These are phyloP conservation scores for Erysimum pusillum DNA, from an alignment of 441 rosid species.

Conservation along the genomic window DNA sequence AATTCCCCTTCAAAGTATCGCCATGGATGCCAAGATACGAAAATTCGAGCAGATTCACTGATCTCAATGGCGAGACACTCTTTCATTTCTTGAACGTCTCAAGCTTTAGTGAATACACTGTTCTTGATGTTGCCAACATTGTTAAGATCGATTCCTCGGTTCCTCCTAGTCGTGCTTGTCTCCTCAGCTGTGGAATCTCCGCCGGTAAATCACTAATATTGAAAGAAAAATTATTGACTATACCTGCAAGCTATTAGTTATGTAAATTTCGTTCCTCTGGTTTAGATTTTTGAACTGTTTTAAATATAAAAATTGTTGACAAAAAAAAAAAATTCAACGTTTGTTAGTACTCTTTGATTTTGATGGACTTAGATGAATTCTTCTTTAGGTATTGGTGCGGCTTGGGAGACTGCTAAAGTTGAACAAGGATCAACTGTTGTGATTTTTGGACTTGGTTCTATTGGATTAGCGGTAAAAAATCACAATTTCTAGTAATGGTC, in stretches of 20 bases:
- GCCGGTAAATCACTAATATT: conserved; percentile 59
- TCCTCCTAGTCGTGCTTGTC: conserved; percentile 82
- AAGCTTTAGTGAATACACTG: conserved; percentile 83
- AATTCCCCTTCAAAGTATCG: conserved; percentile 65
- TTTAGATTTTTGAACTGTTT: too few relatives aligned
- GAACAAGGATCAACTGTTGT: conserved; percentile 87
- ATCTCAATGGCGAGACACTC: conserved; percentile 67
- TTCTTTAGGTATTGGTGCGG: conserved; percentile 77
- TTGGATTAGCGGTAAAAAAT: conserved; percentile 82
- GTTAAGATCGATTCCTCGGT: conserved; percentile 69
- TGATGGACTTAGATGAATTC: neutral
- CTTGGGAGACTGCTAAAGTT: conserved; percentile 84
- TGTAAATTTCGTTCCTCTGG: too few relatives aligned
- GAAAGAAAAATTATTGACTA: neutral
- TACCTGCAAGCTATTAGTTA: too few relatives aligned
- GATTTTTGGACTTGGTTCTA: conserved; percentile 85
- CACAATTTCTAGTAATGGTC: neutral
- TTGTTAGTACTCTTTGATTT: neutral
- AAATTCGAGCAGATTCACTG: conserved; percentile 74
- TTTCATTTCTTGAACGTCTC: conserved; percentile 79
- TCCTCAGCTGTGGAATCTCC: conserved; percentile 85
- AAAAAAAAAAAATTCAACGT: neutral
- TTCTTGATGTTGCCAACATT: conserved; percentile 69
- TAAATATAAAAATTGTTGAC: too few relatives aligned
- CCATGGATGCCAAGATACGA: conserved; percentile 89